Base-by-base conservation (phyloP, 2,329 filamentous ascomycete genomes). In the Escovopsis sp. region DNA sequence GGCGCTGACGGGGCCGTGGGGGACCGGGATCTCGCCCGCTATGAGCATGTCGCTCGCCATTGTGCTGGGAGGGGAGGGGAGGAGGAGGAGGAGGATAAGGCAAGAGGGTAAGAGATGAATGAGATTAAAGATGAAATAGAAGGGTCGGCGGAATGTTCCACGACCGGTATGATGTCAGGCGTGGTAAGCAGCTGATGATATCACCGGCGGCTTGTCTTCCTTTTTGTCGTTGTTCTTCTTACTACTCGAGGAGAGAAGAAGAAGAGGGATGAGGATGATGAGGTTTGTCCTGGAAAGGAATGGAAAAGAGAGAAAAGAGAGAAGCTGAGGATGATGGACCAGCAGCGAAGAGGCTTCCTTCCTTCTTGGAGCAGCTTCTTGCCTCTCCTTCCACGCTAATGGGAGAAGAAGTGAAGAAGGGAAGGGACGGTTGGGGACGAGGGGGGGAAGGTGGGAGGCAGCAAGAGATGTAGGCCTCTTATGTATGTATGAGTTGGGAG, bases 21-120 rank as follows among this genome's bases (percentile, higher is more conserved):
- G 72, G 32, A 76, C 66, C 44, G 72, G 72, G 35, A 76, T 65
- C 57, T 70, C 64, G 44, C 72, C 73, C 13, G 57, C 55, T 40
- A 70, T 53, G 34, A 57, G 54, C 39, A 32, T 40, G n/a, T 32
- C 29, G 16, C 32, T 36, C n/a, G 43, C 36, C 39, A 42, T 44
- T 33, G 24, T 12, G 24, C 24, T 15, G 31, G n/a, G 32, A 43
- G 20, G 15, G 33, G 38, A 40, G 42, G 34, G 38, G 35, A 40
- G 30, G 39, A 36, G 25, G 37, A 25, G 24, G 35, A 38, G 34
- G 31, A 29, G 15, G 29, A 34, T 13, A 14, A 40, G 31, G 5
- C 3, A 6, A 20, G 20, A 20, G 6, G 20, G 20, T 20, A 20
- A 6, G 4, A 20, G 20, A 20, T 4, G 20, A 6, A 20, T 20